Conservation (phyloP, 306 rosid species). For the Glycine latifolia region DNA sequence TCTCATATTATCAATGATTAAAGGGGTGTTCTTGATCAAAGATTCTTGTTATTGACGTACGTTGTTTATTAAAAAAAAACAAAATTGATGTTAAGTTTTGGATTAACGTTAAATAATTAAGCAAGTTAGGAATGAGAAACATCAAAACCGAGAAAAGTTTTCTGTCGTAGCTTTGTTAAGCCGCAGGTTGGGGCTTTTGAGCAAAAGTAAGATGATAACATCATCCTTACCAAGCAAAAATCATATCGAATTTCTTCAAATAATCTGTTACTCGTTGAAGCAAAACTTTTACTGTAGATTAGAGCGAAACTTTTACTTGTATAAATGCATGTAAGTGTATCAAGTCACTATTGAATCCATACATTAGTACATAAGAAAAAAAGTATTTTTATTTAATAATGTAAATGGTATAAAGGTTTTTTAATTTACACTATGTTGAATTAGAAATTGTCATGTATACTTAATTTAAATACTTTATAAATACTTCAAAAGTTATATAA, state of each 20-base stretch:
- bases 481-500: too few relatives aligned
- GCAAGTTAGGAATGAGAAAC: background rate
- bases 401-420: too few relatives aligned
- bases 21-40: background rate
- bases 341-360: background rate
- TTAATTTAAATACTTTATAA: too few relatives aligned
- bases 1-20: conserved; percentile 1
- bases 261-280: background rate
- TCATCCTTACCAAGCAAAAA: conserved; percentile 9
- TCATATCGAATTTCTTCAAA: background rate
- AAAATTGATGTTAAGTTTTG: background rate
- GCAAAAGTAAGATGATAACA: background rate
- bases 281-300: background rate
- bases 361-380: too few relatives aligned
- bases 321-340: background rate
- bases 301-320: background rate
- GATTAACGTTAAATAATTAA: background rate
- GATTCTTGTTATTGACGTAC: background rate
- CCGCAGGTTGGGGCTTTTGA: conserved; percentile 29
- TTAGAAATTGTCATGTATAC: too few relatives aligned
- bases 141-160: background rate
- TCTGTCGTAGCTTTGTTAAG: conserved; percentile 19
- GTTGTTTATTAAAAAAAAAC: background rate
- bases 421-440: too few relatives aligned
- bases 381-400: too few relatives aligned